Base-by-base conservation (phyloP, 1,284 basidiomycete species). In the Athelia sp. region DNA sequence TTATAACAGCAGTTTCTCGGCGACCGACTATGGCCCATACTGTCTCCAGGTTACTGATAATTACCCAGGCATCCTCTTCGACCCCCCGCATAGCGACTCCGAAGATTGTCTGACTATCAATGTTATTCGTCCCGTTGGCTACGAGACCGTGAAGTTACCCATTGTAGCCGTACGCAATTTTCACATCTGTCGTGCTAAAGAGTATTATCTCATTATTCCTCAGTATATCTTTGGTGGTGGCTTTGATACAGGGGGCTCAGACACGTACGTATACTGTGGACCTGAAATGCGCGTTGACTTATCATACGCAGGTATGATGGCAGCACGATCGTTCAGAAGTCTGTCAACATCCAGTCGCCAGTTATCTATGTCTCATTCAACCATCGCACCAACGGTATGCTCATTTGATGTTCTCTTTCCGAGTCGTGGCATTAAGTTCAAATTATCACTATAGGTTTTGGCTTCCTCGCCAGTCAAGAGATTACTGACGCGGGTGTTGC, bases 21-120 rank as follows among this genome's bases (percentile, higher is more conserved):
- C 75, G 0, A 71, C 65, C 0, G 50, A 58, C 0, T 80, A 68
- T 52, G 79, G 79, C 0, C 60, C 67, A 11, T 61, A 72, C 1
- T 83, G 80, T 51, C 73, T 75, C 11, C 80, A 82, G 49, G 61
- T 63, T 4, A 50, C 67, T 4, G 62, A 76, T 49, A 64, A 61
- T 48, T 52, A 77, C 29, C 50, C 67, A 47, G 65, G 71, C 51
- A 60, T 65, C 10, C 58, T 65, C 22, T 72, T 54, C 24, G 58
- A 55, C 1, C 55, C 55, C 3, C 52, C 68, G n/a, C 61, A 76
- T 36, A 62, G 72, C 18, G 67, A 70, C 31, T 61, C 64, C 46
- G 78, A 81, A 58, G 76, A 79, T 56, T 81, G 76, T 58, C 63
- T 85, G 32, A 75, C 71, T 1, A 58, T 84, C 55, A 84, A 84